Base-by-base conservation (phyloP, 2,329 filamentous ascomycete genomes). In the Amauroascus niger region DNA sequence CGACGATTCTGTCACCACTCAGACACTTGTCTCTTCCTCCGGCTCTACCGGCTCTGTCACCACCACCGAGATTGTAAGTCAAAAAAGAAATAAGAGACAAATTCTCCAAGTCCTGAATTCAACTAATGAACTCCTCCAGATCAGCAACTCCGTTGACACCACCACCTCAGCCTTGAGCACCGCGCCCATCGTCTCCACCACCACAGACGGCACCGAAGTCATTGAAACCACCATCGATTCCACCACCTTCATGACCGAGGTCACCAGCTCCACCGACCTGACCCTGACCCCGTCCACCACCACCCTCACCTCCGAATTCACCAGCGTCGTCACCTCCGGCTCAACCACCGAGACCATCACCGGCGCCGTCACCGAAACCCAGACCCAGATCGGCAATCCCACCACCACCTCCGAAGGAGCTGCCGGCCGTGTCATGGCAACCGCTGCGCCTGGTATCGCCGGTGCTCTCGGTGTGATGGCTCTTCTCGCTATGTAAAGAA, bases 341-440 rank as follows among this genome's bases (percentile, higher is more conserved):
- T 64, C 67, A 52, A 59, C 61, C 39, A 64, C 64, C 20, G 52
- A 57, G 16, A 56, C 57, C 41, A 62, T 61, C 30, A 55, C 60
- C 49, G 63, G 60, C 64, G 39, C 59, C 40, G 60, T 58, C 13
- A 63, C 61, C 7, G 20, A 44, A 35, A 43, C 39, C 39, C 49
- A 32, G 9, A 26, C 39, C 33, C 11, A 22, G 33, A 9, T 11
- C 14, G 33, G 14, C 39, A 13, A 16, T 5, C 14, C 49, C 13
- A 43, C 37, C 18, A 32, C 37, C 5, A 6, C 50, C 11, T 46
- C 50, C n/a, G n/a, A 37, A 7, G 50, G n/a, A n/a, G 49, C 24
- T 22, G 49, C 49, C 13, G 49, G 50, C 22, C 50, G 50, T 30
- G 40, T 33, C 49, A 51, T 51, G 49, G 39, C 49, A 37, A 51